These are phyloP conservation scores for Heliophila coronopifolia DNA, from an alignment of 441 rosid genomes.

Conservation along the genomic window DNA sequence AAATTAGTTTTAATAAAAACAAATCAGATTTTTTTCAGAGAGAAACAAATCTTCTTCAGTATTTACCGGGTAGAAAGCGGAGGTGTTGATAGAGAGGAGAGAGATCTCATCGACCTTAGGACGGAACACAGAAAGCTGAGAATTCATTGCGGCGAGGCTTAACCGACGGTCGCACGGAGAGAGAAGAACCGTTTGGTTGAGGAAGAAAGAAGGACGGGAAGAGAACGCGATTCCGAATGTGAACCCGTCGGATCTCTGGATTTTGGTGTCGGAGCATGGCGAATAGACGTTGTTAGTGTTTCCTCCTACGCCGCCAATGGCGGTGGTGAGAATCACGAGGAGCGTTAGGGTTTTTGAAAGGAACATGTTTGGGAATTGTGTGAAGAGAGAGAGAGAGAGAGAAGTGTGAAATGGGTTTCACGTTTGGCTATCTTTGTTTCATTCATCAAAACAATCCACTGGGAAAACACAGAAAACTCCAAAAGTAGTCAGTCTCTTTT, in stretches of 20 bases:
- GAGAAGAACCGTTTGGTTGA: slow-evolving; percentile 38
- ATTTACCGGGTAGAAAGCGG: slow-evolving; percentile 56
- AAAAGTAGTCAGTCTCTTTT: no score
- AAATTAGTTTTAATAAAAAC: no score
- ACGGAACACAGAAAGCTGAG: slow-evolving; percentile 66
- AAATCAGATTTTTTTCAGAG: no score
- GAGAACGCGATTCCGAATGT: slow-evolving; percentile 75
- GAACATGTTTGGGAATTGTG: slow-evolving; percentile 1
- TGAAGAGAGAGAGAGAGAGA: not conserved
- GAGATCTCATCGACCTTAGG: slow-evolving; percentile 89
- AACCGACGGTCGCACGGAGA: slow-evolving; percentile 80
- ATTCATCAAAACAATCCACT: no score
- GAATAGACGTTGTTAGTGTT: slow-evolving; percentile 47
- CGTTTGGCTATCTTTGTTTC: slow-evolving; percentile 19
- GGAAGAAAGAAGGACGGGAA: slow-evolving; percentile 41
- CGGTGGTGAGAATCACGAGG: slow-evolving; percentile 3
- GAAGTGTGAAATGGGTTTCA: slow-evolving; percentile 8
- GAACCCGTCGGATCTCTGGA: slow-evolving; percentile 60
- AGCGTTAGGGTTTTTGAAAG: slow-evolving; percentile 15
- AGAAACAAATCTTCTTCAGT: not conserved
- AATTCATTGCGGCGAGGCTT: slow-evolving; percentile 40
- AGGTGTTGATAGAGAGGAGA: slow-evolving; percentile 75
- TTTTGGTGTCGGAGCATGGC: slow-evolving; percentile 62
- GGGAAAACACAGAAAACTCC: no score
- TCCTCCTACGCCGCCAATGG: slow-evolving; percentile 5